Percentiles rank a stretch among this genome's conserved stretches.
Conservation (phyloP, 1,284 basidiomycete genomes). For the Sparassis latifolia region DNA sequence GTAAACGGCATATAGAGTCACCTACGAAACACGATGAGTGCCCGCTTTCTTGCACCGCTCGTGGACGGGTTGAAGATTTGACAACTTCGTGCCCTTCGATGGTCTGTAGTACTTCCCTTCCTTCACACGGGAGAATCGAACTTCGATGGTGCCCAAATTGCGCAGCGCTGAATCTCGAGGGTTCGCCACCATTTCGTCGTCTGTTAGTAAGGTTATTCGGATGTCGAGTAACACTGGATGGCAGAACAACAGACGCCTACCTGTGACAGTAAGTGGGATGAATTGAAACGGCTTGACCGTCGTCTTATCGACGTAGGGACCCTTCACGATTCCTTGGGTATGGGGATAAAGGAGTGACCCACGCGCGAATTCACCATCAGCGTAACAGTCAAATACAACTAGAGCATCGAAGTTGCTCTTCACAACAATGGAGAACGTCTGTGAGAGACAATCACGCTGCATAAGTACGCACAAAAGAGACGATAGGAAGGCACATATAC, state of each 20-base stretch:
- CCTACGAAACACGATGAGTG: slow-evolving; percentile 7
- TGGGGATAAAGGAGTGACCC: not conserved
- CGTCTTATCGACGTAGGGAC: not conserved
- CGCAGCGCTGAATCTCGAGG: not conserved
- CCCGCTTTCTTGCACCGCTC: slow-evolving; percentile 9
- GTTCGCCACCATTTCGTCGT: not conserved
- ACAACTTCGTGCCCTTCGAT: not conserved
- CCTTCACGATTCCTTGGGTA: not conserved
- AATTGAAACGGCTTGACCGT: not conserved
- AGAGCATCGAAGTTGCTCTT: not conserved
- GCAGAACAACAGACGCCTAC: not conserved
- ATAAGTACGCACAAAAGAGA: not conserved
- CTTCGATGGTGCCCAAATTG: not conserved
- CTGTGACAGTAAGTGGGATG: not conserved
- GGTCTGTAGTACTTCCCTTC: not conserved
- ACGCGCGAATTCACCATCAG: not conserved
- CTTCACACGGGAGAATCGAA: not conserved
- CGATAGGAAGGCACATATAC: not conserved
- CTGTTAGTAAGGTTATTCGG: not conserved
- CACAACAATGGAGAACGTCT: not conserved
- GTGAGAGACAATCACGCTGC: not conserved
- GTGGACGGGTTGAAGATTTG: slow-evolving; percentile 3
- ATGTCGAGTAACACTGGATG: not conserved
- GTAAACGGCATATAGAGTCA: not conserved
- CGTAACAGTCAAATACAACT: not conserved